A percentile compares a stretch with the other conserved stretches of the same genome.
These are phyloP conservation scores for Dalbergia cultrata DNA, from an alignment of 306 rosid species.

Conservation along the genomic window DNA sequence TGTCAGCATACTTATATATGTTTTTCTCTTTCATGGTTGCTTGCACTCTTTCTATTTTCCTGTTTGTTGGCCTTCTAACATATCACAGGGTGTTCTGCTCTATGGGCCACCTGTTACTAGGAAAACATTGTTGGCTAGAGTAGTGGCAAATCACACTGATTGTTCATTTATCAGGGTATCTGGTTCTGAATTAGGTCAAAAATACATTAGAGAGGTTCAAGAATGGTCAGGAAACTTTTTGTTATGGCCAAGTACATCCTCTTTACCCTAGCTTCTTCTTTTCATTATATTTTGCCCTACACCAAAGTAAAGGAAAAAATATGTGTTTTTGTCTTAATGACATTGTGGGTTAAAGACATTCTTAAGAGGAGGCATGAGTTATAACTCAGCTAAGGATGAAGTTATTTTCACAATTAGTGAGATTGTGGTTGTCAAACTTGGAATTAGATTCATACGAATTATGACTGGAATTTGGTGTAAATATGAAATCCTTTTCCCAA, in stretches of 20 bases:
- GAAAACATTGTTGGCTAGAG: no score
- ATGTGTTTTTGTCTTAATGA: slow-evolving; percentile 6
- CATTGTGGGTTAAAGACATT: slow-evolving; percentile 26
- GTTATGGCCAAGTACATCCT: slow-evolving; percentile 97
- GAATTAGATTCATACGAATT: slow-evolving; percentile 10
- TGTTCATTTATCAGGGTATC: no score
- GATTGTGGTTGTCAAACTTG: slow-evolving; percentile 23
- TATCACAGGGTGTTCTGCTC: no score
- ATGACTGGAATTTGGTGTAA: slow-evolving; percentile 8
- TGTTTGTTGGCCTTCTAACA: no score
- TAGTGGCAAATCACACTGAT: no score
- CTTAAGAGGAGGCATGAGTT: not conserved
- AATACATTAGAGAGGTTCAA: no score
- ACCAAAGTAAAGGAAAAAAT: not conserved
- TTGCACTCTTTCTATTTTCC: no score
- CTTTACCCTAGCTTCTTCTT: slow-evolving; percentile 15
- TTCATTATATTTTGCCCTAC: slow-evolving; percentile 7
- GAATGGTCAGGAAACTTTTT: slow-evolving; percentile 98
- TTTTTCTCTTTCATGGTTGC: no score
- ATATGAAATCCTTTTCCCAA: not conserved
- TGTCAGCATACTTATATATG: not conserved
- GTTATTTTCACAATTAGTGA: not conserved
- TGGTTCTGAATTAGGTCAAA: no score
- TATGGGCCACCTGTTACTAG: no score
- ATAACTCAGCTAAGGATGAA: not conserved